Conservation (phyloP, 495 filamentous ascomycete genomes). For the Aspergillus sclerotiicarbonarius region DNA sequence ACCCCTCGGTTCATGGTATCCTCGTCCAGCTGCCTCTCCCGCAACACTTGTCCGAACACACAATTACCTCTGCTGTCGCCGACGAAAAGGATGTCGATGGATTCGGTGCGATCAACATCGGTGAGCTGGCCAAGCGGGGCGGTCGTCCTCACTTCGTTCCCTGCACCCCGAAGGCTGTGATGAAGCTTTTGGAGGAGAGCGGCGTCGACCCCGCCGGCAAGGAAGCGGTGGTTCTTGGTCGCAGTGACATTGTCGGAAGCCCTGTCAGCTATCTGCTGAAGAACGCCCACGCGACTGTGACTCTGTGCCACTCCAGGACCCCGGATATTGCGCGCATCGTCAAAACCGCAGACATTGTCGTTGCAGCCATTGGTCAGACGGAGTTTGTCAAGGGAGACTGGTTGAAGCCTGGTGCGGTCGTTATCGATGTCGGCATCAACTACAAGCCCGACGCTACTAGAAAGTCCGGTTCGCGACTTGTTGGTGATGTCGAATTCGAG, state of each 20-base stretch:
- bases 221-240: slow-evolving; percentile 89
- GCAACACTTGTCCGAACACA: slow-evolving; percentile 81
- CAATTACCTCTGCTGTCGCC: slow-evolving; percentile 83
- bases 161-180: slow-evolving; percentile 95
- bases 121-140: slow-evolving; percentile 91
- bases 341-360: slow-evolving; percentile 83
- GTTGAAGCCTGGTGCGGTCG: slow-evolving; percentile 89
- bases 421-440: slow-evolving; percentile 98
- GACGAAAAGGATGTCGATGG: slow-evolving; percentile 98
- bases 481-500: slow-evolving; percentile 93
- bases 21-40: slow-evolving; percentile 92
- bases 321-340: slow-evolving; percentile 66
- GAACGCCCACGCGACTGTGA: slow-evolving; percentile 95
- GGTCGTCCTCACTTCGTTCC: slow-evolving; percentile 84
- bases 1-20: slow-evolving; percentile 84
- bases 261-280: slow-evolving; percentile 93
- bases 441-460: slow-evolving; percentile 90
- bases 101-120: slow-evolving; percentile 90
- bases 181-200: slow-evolving; percentile 81
- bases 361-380: slow-evolving; percentile 87
- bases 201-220: slow-evolving; percentile 84
- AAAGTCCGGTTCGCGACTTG: slow-evolving; percentile 90
- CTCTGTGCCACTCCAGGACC: slow-evolving; percentile 90
- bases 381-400: slow-evolving; percentile 90
- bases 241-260: slow-evolving; percentile 95